Evolutionary conservation across 495 filamentous ascomycete genomes (phyloP).

Genomic region (Talaromyces borbonicus): DNA sequence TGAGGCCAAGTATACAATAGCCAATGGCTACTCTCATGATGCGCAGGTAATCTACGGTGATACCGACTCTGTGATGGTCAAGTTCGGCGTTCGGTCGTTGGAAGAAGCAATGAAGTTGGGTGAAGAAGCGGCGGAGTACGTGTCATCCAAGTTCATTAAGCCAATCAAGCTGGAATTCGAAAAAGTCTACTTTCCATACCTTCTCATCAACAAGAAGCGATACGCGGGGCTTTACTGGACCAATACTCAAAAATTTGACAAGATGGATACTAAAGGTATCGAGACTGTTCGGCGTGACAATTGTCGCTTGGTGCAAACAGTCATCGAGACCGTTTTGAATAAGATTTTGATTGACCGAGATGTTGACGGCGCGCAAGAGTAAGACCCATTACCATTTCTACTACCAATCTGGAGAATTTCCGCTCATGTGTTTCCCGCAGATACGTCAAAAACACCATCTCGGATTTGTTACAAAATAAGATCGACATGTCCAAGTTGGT

Average conservation of each 20-base stretch:
- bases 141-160: conserved; percentile 84
- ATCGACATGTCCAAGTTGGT: conserved; percentile 98
- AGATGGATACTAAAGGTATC: conserved; percentile 99
- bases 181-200: conserved; percentile 97
- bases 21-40: conserved; percentile 88
- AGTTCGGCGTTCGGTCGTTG: conserved; percentile 82
- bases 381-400: conserved; percentile 10
- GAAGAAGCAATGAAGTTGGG: conserved; percentile 88
- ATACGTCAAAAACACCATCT: conserved; percentile 93
- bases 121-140: conserved; percentile 75
- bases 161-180: conserved; percentile 99
- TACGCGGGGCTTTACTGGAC: conserved; percentile 98
- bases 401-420: neutral
- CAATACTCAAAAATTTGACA: conserved; percentile 86
- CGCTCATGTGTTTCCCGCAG: conserved; percentile 35
- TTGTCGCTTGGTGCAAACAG: conserved; percentile 86
- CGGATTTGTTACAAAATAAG: conserved; percentile 92
- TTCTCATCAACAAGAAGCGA: conserved; percentile 99
- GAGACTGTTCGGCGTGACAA: conserved; percentile 97
- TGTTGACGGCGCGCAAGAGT: conserved; percentile 85
- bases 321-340: conserved; percentile 91
- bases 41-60: conserved; percentile 97
- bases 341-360: conserved; percentile 95
- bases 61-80: conserved; percentile 99
- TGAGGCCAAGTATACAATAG: conserved; percentile 76